Percentiles rank a stretch among this genome's conserved stretches.
Evolutionary conservation across 495 filamentous ascomycete genomes (phyloP).

Genomic region (Pseudevernia furfuracea): DNA sequence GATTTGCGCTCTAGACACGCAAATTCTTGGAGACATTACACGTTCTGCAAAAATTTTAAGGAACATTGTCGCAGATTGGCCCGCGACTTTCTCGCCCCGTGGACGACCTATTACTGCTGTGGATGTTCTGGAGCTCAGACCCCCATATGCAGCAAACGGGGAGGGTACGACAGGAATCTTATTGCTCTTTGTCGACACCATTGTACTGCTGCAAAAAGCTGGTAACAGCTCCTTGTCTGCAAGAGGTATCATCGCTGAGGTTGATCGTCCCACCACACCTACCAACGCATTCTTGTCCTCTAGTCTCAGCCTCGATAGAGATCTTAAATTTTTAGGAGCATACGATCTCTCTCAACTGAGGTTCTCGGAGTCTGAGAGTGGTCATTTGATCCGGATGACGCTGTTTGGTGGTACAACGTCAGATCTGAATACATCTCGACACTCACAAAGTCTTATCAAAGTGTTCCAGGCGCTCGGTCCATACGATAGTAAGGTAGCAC

Average conservation of each 20-base stretch:
- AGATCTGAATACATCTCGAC: not conserved
- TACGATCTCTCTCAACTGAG: conserved; percentile 61
- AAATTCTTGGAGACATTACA: conserved; percentile 53
- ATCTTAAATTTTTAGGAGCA: conserved; percentile 68
- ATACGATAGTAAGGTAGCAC: conserved; percentile 71
- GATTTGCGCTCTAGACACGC: conserved; percentile 82
- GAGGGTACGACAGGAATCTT: conserved; percentile 57
- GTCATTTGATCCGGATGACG: conserved; percentile 63
- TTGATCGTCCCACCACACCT: conserved; percentile 53
- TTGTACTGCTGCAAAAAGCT: conserved; percentile 68
- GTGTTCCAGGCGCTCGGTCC: conserved; percentile 37
- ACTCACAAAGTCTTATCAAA: conserved; percentile 9
- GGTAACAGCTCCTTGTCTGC: conserved; percentile 56
- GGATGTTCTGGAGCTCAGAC: conserved; percentile 68
- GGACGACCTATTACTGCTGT: conserved; percentile 79
- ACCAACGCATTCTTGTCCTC: conserved; percentile 29
- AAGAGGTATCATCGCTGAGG: conserved; percentile 69
- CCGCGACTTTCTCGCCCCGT: conserved; percentile 56
- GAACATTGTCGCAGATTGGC: conserved; percentile 74
- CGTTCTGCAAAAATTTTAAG: conserved; percentile 64
- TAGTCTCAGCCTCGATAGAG: conserved; percentile 49
- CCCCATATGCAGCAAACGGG: conserved; percentile 52
- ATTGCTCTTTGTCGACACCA: conserved; percentile 73
- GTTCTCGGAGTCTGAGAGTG: conserved; percentile 70
- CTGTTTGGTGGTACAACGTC: conserved; percentile 35